Percentiles rank a stretch among this genome's conserved stretches.
Conservation (phyloP, 23 red algal species). For the Agarophyton chilense region DNA sequence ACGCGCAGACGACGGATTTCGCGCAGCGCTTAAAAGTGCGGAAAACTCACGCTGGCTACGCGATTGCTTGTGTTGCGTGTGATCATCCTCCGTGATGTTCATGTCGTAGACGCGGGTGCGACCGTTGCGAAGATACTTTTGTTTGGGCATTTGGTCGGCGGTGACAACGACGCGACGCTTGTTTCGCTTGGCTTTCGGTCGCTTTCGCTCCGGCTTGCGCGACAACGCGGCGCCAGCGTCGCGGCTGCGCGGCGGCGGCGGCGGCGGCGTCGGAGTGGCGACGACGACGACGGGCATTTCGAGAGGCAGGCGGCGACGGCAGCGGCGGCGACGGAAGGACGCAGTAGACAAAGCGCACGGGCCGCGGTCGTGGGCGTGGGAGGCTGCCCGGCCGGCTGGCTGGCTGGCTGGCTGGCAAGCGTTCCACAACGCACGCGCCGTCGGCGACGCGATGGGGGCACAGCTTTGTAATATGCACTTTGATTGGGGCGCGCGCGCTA, state of each 20-base stretch:
- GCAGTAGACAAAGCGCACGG: no score
- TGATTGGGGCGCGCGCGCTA: no score
- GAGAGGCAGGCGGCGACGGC: background rate
- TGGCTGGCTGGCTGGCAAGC: no score
- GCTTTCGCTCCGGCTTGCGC: background rate
- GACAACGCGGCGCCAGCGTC: background rate
- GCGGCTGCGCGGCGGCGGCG: background rate
- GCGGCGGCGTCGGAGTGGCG: background rate
- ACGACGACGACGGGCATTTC: background rate
- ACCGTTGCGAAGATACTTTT: background rate
- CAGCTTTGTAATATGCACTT: no score
- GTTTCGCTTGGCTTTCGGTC: background rate
- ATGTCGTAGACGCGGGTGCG: background rate
- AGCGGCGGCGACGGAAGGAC: no score
- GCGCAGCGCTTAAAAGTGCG: background rate
- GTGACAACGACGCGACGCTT: slow-evolving; percentile 2
- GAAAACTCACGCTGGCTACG: slow-evolving; percentile 5
- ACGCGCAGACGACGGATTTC: background rate
- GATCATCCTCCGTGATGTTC: background rate
- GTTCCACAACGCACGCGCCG: no score
- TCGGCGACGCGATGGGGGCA: no score
- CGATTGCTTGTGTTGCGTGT: background rate
- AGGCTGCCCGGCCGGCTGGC: no score
- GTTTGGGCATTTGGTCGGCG: background rate
- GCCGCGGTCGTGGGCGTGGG: no score